Base-by-base conservation (phyloP, 495 filamentous ascomycete genomes). In the Hypomontagnella submonticulosa region DNA sequence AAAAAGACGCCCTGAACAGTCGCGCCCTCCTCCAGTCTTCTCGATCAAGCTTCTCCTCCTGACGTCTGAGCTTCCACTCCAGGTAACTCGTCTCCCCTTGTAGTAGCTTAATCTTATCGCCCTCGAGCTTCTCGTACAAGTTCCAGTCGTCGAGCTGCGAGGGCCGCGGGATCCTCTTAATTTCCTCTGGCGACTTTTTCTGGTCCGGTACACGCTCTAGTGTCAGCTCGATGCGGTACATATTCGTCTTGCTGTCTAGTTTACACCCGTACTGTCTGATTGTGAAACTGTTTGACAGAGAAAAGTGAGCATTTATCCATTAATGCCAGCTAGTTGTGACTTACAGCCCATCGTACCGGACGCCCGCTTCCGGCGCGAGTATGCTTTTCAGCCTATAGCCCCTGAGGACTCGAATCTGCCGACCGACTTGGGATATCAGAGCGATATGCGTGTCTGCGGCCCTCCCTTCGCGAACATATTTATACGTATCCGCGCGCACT, bases 331-430 rank as follows among this genome's bases (percentile, higher is more conserved):
- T 49, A 49, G 32, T 5, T 10, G 41, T 32, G 1, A 76, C 78
- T 51, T 72, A 85, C 80, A 82, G 52, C 47, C 83, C 83, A 62
- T 85, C 83, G 38, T 83, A 83, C 46, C 83, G 70, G 4, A 85
- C 57, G 3, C 83, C 83, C 1, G 71, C 79, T 23, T 50, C 30
- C 4, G 83, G 83, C 1, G 81, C 80, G 16, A 79, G 74, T 30
- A 71, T 66, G 42, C 80, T 81, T 55, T 71, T 75, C n/a, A 85
- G 61, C 20, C 50, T 47, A 40, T 77, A 67, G 0, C 81, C 79
- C 42, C 83, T 61, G 27, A 85, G 55, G 4, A 85, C 61, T 6
- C 79, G 76, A 13, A 85, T 70, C n/a, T 73, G 63, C 8, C 72
- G 71, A 1, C 80, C 80, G 8, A 73, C 74, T 20, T 76, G 67